Conservation (phyloP, 2,329 filamentous ascomycete species). For the Calonectria hawksworthii region DNA sequence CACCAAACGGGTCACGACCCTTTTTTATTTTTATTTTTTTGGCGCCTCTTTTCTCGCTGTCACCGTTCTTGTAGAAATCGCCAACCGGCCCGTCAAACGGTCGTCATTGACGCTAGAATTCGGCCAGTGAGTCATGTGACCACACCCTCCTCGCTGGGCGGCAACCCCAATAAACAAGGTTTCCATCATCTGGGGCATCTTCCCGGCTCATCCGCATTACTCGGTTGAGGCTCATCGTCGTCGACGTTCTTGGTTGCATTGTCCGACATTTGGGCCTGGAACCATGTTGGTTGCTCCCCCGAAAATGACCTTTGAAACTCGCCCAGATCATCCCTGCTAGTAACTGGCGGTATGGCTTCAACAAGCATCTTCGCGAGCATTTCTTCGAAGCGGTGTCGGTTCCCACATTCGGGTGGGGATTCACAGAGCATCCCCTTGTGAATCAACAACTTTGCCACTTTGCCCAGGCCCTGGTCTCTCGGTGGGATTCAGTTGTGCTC, state of each 20-base stretch:
- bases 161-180: conserved; percentile 11
- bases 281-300: not conserved
- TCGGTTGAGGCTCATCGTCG: not conserved
- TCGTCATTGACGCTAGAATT: not conserved
- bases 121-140: not conserved
- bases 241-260: not conserved
- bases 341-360: conserved; percentile 8
- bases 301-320: not conserved
- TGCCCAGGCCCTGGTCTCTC: not conserved
- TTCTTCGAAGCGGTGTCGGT: conserved; percentile 1
- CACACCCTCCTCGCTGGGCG: not conserved
- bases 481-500: not conserved
- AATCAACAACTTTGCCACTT: not conserved
- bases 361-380: not conserved
- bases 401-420: not conserved
- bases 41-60: not conserved
- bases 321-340: not conserved
- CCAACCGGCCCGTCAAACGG: not conserved
- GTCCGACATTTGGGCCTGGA: not conserved
- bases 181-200: not conserved
- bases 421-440: not conserved
- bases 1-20: too few species aligned
- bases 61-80: not conserved
- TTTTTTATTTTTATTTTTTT: not conserved
- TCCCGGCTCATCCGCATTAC: conserved; percentile 8